Evolutionary conservation across 78 protist species (phyloP).

Genomic region (Protostelium mycophagum): DNA sequence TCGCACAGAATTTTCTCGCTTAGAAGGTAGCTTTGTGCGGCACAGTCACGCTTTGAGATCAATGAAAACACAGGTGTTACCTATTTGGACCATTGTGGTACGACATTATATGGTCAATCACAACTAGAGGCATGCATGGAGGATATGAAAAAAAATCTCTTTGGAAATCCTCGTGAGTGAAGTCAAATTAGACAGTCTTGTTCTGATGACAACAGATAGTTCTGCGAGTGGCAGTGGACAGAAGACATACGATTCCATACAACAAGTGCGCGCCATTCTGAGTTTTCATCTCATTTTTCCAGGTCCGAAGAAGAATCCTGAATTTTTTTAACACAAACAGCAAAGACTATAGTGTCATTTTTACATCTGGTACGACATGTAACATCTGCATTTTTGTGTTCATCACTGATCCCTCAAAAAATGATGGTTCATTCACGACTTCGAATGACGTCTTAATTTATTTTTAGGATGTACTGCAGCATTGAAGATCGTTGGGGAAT

Average conservation of each 20-base stretch:
- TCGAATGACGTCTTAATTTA: no score
- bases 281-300: constrained; percentile 4
- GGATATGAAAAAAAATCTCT: constrained; percentile 4
- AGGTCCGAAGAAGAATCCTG: constrained; percentile 33
- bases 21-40: constrained; percentile 14
- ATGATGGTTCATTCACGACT: no score
- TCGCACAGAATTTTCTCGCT: constrained; percentile 12
- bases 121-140: constrained; percentile 6
- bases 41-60: background rate
- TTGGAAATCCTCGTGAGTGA: constrained; percentile 59
- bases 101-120: constrained; percentile 1
- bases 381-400: background rate
- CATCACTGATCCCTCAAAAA: no score
- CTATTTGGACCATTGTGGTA: constrained; percentile 49
- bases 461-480: constrained; percentile 60
- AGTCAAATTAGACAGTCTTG: background rate
- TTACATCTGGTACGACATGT: constrained; percentile 66
- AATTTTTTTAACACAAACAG: constrained; percentile 45
- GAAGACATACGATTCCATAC: background rate
- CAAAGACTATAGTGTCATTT: constrained; percentile 70
- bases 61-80: background rate
- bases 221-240: background rate
- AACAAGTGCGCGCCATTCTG: constrained; percentile 24
- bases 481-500: constrained; percentile 74
- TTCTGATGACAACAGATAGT: background rate